These are phyloP conservation scores for Papiliotrema laurentii DNA, from an alignment of 1,284 basidiomycete species.

Conservation along the genomic window DNA sequence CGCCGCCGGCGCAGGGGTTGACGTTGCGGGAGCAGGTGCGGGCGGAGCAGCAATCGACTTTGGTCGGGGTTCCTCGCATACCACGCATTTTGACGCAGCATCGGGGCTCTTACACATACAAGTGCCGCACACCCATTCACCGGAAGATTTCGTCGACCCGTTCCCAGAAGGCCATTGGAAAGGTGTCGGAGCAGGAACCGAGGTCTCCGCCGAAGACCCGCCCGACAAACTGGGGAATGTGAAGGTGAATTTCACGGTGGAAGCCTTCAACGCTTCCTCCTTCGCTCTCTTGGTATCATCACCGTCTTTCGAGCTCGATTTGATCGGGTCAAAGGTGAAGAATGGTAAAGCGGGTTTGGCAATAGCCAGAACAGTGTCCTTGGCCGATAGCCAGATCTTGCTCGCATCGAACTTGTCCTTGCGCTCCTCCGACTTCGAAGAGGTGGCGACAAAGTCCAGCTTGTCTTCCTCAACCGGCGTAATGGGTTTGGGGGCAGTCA, in stretches of 20 bases:
- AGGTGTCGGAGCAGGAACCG: not conserved
- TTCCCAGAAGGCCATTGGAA: no score
- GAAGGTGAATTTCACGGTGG: slow-evolving; percentile 10
- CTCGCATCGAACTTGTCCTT: slow-evolving; percentile 5
- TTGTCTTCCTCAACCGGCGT: slow-evolving; percentile 1
- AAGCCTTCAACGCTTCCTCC: not conserved
- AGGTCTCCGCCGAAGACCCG: not conserved
- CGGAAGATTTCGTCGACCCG: slow-evolving; percentile 4
- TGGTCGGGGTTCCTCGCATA: slow-evolving; percentile 52
- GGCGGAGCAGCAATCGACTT: slow-evolving; percentile 9
- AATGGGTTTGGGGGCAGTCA: slow-evolving; percentile 1
- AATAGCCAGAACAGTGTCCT: slow-evolving; percentile 34
- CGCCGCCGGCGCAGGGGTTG: not conserved
- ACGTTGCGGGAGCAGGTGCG: not conserved
- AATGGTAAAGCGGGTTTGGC: slow-evolving; percentile 31
- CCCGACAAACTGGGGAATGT: slow-evolving; percentile 7
- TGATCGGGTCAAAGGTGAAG: slow-evolving; percentile 22
- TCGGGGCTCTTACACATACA: slow-evolving; percentile 52
- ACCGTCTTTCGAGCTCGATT: not conserved
- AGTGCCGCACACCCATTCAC: slow-evolving; percentile 45
- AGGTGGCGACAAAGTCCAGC: no score
- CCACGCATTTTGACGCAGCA: slow-evolving; percentile 51
- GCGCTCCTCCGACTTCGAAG: no score
- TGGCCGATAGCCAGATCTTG: slow-evolving; percentile 29
- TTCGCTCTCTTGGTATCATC: not conserved